These are phyloP conservation scores for Nothophaeocryptopus gaeumannii DNA, from an alignment of 2,329 filamentous ascomycete species.

Conservation along the genomic window DNA sequence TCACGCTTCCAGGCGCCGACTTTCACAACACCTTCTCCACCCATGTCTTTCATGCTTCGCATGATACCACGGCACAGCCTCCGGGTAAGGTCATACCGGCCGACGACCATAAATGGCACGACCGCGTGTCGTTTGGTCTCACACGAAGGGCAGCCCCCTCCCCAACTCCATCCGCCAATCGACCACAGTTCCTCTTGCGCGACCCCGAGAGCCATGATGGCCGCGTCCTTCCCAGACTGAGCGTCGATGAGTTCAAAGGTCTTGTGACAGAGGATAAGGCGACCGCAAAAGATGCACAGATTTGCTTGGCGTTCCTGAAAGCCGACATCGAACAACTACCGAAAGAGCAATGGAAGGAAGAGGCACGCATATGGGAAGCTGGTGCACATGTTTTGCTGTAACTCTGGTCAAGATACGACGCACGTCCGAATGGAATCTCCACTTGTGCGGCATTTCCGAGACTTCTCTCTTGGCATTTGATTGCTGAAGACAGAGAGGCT, in stretches of 20 bases:
- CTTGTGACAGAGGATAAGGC: neutral
- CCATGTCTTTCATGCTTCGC: too few relatives aligned
- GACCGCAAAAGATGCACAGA: neutral
- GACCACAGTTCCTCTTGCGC: too few relatives aligned
- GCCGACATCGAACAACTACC: neutral
- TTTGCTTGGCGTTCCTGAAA: neutral
- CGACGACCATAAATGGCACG: too few relatives aligned
- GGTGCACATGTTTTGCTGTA: neutral
- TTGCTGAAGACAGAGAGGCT: constrained; percentile 1
- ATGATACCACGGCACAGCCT: too few relatives aligned
- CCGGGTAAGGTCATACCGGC: too few relatives aligned
- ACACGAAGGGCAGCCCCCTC: too few relatives aligned
- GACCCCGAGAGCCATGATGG: too few relatives aligned
- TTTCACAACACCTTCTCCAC: too few relatives aligned
- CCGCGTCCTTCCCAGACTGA: neutral
- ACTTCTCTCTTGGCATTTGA: neutral
- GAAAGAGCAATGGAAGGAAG: neutral
- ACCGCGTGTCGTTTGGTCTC: too few relatives aligned
- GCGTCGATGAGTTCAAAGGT: neutral
- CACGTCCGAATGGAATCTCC: neutral
- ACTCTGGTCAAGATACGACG: neutral
- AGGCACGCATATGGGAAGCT: neutral
- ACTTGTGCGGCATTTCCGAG: neutral
- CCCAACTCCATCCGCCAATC: too few relatives aligned
- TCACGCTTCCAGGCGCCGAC: too few relatives aligned